Conservation (phyloP, 768 basidiomycete genomes). For the Botryobasidium botryosum region DNA sequence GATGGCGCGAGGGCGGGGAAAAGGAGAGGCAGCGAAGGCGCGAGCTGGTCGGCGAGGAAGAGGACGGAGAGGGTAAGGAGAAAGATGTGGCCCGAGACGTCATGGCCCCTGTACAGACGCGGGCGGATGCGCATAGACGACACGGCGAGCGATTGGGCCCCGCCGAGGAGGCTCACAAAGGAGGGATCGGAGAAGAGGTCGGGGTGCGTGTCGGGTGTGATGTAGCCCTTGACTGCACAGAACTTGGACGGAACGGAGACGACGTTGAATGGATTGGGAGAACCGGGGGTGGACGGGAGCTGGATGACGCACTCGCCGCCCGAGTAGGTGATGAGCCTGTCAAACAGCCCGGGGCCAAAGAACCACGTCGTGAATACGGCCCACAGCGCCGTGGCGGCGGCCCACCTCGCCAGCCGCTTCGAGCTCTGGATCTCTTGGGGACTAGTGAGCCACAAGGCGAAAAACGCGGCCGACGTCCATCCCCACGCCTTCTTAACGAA, state of each 20-base stretch:
- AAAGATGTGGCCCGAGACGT: constrained; percentile 89
- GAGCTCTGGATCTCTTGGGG: constrained; percentile 25
- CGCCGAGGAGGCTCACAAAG: background rate
- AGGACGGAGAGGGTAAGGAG: constrained; percentile 64
- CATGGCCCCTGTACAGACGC: constrained; percentile 64
- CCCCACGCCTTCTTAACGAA: constrained; percentile 89
- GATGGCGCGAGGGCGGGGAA: constrained; percentile 15
- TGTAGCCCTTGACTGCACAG: constrained; percentile 33
- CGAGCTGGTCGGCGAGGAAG: constrained; percentile 63
- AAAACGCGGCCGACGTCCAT: constrained; percentile 64
- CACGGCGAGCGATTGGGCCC: constrained; percentile 23
- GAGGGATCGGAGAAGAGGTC: constrained; percentile 31
- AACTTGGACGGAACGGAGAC: constrained; percentile 38
- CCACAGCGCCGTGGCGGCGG: constrained; percentile 48
- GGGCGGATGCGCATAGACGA: constrained; percentile 25
- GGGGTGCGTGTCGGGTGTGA: constrained; percentile 49
- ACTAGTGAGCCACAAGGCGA: constrained; percentile 40
- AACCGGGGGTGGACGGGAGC: constrained; percentile 25
- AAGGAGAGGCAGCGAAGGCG: constrained; percentile 29
- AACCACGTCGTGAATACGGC: constrained; percentile 69
- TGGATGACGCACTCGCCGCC: constrained; percentile 65
- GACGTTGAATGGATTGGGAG: constrained; percentile 13
- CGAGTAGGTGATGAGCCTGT: constrained; percentile 42
- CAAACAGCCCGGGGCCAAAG: constrained; percentile 65
- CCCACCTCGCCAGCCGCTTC: constrained; percentile 30